phyloP scores from a whole-genome alignment of 2,329 filamentous ascomycete species.

The Talaromyces sp. region DNA sequence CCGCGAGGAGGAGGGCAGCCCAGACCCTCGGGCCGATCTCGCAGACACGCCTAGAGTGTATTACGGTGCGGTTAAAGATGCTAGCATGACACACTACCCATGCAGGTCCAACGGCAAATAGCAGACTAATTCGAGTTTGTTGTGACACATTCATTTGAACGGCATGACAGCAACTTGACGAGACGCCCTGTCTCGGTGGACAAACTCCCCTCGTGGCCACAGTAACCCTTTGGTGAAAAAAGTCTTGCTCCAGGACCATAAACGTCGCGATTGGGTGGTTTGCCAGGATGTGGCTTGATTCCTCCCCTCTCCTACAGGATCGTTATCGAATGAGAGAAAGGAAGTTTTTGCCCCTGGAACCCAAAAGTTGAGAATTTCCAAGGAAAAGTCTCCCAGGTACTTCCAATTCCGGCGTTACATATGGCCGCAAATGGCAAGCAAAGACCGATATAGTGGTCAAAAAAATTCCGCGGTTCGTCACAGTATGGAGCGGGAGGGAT shows the following conservation, averaged over 20 bases:
- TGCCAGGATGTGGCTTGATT: neutral
- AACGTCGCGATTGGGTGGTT: neutral
- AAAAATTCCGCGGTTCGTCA: neutral
- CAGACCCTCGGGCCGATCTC: neutral
- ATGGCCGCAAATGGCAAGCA: neutral
- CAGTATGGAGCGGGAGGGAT: neutral
- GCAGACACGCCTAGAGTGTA: neutral
- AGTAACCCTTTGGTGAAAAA: neutral
- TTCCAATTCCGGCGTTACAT: neutral
- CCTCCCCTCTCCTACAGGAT: neutral
- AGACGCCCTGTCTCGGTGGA: neutral
- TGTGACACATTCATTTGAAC: neutral
- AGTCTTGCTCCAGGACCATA: neutral
- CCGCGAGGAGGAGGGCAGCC: neutral
- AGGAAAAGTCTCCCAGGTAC: neutral
- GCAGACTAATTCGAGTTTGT: neutral
- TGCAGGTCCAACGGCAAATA: neutral
- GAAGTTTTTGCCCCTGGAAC: neutral
- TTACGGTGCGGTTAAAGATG: neutral
- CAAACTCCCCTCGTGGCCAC: neutral
- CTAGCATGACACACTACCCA: neutral
- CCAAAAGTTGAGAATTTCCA: neutral
- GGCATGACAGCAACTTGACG: neutral
- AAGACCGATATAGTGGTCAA: neutral
- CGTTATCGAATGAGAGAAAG: neutral